Percentiles rank a stretch among this genome's conserved stretches.
phyloP scores from a whole-genome alignment of 352 stramenopile genomes.

The Pythium myriotylum region DNA sequence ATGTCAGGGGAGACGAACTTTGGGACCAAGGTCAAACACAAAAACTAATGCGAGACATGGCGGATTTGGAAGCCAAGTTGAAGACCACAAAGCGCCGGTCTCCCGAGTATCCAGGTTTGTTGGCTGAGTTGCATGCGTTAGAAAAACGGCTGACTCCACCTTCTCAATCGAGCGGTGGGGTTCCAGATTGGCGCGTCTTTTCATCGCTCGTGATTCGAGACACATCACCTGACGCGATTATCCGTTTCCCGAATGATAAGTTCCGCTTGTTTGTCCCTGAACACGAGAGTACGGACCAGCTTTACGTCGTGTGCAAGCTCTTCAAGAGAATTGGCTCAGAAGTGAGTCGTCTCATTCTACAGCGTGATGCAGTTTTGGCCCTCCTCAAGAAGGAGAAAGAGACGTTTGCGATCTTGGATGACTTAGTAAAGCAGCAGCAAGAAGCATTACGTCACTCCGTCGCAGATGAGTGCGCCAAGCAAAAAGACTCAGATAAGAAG shows the following conservation, averaged over 20 bases:
- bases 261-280: slow-evolving; percentile 44
- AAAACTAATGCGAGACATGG: slow-evolving; percentile 33
- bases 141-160: slow-evolving; percentile 20
- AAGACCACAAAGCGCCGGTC: slow-evolving; percentile 16
- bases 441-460: slow-evolving; percentile 38
- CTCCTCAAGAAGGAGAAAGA: slow-evolving; percentile 31
- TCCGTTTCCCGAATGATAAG: slow-evolving; percentile 46
- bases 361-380: slow-evolving; percentile 18
- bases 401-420: slow-evolving; percentile 34
- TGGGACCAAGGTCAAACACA: slow-evolving; percentile 42
- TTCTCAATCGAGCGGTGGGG: background rate
- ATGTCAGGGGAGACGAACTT: slow-evolving; percentile 36
- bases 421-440: slow-evolving; percentile 44
- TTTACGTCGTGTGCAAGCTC: slow-evolving; percentile 50
- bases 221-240: slow-evolving; percentile 44
- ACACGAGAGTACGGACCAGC: slow-evolving; percentile 19
- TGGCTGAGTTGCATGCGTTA: slow-evolving; percentile 23
- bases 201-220: slow-evolving; percentile 40
- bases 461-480: slow-evolving; percentile 25
- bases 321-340: slow-evolving; percentile 53
- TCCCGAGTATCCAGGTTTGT: slow-evolving; percentile 27
- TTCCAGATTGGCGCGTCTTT: slow-evolving; percentile 42
- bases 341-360: slow-evolving; percentile 27
- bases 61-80: slow-evolving; percentile 32
- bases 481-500: slow-evolving; percentile 5